Conservation (phyloP, 257 asterid genomes). For the Cinchona pubescens region DNA sequence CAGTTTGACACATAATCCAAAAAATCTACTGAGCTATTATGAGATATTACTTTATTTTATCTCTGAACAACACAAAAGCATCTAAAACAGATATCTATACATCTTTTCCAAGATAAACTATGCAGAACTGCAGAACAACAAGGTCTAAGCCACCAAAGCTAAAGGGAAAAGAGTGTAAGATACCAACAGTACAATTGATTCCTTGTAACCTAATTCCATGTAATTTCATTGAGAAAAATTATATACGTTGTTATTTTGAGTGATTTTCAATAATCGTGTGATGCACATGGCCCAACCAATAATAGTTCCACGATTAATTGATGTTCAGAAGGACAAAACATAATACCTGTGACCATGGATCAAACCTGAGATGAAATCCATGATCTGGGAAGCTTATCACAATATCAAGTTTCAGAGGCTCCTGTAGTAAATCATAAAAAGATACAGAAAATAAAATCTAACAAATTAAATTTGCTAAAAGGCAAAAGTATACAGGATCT, state of each 20-base stretch:
- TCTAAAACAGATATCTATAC: background rate
- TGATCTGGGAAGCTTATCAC: slow-evolving; percentile 91
- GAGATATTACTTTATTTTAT: background rate
- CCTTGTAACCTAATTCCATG: background rate
- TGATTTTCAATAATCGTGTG: background rate
- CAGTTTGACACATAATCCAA: background rate
- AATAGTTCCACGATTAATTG: background rate
- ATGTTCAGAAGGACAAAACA: slow-evolving; percentile 15
- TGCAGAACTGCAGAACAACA: background rate
- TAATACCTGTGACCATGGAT: slow-evolving; percentile 90
- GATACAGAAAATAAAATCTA: background rate
- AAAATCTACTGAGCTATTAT: background rate
- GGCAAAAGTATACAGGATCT: background rate
- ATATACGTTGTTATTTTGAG: background rate
- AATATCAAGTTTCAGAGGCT: slow-evolving; percentile 70
- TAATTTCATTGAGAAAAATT: background rate
- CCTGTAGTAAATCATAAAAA: slow-evolving; percentile 44
- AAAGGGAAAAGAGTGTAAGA: background rate
- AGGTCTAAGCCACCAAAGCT: background rate
- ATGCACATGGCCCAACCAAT: background rate
- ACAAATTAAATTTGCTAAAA: background rate
- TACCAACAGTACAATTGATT: background rate
- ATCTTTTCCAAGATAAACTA: background rate
- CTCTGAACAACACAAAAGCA: background rate
- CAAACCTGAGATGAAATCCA: slow-evolving; percentile 86